Base-by-base conservation (phyloP, 345 rosid species). In the Corchorus olitorius region DNA sequence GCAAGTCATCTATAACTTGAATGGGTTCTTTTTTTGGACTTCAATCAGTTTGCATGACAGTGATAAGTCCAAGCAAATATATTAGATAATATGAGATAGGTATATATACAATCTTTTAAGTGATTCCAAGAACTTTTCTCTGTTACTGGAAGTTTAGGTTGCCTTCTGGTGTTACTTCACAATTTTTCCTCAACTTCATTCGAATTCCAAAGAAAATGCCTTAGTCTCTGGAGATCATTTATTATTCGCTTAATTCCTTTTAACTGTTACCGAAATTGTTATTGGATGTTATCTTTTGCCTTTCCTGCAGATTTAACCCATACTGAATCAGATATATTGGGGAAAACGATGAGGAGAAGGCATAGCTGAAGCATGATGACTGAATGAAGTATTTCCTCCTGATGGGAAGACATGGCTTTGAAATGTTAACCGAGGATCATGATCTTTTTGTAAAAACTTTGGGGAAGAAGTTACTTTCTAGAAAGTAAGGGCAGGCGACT, bases 1-100 rank as follows among this genome's bases (percentile, higher is more conserved):
- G 99, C 88, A 93, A 93, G 84, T 90, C 84, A 52, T 89, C 94
- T 2, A 81, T 90, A n/a, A 81, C 90, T 65, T 91, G 86, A 89
- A 66, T 59, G 54, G 46, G 8, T 52, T 11, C 33, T 20, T 68
- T n/a, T 17, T 0, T 60, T 46, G 37, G 27, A 27, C 49, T 33
- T 19, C 15, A 45, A 5, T 34, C 65, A 43, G 66, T 15, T 15
- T 76, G n/a, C n/a, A 41, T 46, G 52, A 72, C 27, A 27, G 7
- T 33, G 16, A 59, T 41, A 22, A 45, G n/a, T 12, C 3, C 4
- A 7, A 59, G 13, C 13, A 3, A 10, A 70, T 13, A 55, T 19
- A 17, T 6, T 3, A 3, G 37, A 4, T 14, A n/a, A 33, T 43
- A 9, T 41, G 53, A 73, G 19, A 58, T 45, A 73, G 66, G 54